phyloP scores from a whole-genome alignment of 306 rosid genomes.

The Geum urbanum region DNA sequence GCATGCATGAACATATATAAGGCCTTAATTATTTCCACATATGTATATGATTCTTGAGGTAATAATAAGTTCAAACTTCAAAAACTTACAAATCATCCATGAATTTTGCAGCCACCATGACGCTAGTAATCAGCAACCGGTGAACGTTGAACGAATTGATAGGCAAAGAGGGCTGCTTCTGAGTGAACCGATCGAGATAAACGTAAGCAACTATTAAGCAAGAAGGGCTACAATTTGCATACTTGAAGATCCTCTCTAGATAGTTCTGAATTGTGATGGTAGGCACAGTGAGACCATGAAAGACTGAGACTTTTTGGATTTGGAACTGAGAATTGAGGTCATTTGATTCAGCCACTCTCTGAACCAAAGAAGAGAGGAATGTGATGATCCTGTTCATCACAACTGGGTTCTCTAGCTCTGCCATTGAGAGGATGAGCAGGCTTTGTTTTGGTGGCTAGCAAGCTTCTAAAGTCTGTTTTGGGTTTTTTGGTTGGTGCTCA shows the following conservation, averaged over 20 bases:
- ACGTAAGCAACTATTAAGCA: constrained; percentile 89
- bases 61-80: background rate
- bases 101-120: constrained; percentile 90
- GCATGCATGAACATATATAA: background rate
- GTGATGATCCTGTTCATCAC: constrained; percentile 65
- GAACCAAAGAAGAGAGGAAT: constrained; percentile 76
- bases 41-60: background rate
- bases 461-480: background rate
- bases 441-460: background rate
- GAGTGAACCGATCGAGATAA: constrained; percentile 84
- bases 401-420: constrained; percentile 71
- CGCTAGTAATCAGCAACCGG: constrained; percentile 85
- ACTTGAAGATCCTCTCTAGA: constrained; percentile 84
- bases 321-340: constrained; percentile 46
- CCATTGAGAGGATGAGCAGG: constrained; percentile 45
- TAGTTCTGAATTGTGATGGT: constrained; percentile 71
- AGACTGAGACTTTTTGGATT: constrained; percentile 66
- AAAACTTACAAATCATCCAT: constrained; percentile 90
- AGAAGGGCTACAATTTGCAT: constrained; percentile 86
- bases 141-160: constrained; percentile 86
- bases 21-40: background rate
- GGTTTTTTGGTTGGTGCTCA: constrained; percentile 5
- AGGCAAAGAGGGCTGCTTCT: constrained; percentile 67
- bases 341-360: constrained; percentile 73
- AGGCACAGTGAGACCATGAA: constrained; percentile 85